phyloP scores from a whole-genome alignment of 305 asterid species.

The Lippia alba region DNA sequence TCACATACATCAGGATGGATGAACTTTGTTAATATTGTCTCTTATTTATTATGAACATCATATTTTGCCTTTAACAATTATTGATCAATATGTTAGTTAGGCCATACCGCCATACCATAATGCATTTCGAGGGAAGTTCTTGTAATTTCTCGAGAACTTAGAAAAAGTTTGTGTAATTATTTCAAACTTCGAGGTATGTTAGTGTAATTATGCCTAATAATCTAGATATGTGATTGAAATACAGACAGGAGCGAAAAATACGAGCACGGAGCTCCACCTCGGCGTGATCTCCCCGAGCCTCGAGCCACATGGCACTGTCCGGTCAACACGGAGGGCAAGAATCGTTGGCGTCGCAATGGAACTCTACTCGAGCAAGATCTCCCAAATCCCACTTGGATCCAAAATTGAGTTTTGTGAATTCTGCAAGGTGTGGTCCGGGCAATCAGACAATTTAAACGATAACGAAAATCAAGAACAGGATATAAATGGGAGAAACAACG shows the following conservation, averaged over 20 bases:
- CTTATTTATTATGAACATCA: too few relatives aligned
- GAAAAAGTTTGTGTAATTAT: too few relatives aligned
- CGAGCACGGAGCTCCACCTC: slow-evolving; percentile 65
- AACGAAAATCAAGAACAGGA: not conserved
- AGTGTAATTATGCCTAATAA: too few relatives aligned
- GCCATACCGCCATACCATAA: too few relatives aligned
- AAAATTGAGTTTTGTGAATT: slow-evolving; percentile 80
- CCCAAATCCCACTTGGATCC: slow-evolving; percentile 62
- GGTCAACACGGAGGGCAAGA: slow-evolving; percentile 70
- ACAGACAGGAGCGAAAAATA: slow-evolving; percentile 41
- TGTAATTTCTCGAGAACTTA: too few relatives aligned
- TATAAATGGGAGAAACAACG: slow-evolving; percentile 9
- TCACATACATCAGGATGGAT: too few relatives aligned
- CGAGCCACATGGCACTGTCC: slow-evolving; percentile 72
- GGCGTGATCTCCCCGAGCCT: slow-evolving; percentile 67
- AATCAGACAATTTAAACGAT: not conserved
- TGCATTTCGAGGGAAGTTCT: too few relatives aligned
- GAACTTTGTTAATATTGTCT: too few relatives aligned
- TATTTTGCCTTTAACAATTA: too few relatives aligned
- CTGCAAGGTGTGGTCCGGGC: slow-evolving; percentile 70
- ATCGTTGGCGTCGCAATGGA: slow-evolving; percentile 85
- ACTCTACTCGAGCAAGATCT: slow-evolving; percentile 54
- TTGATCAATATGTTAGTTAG: too few relatives aligned
- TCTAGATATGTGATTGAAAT: too few relatives aligned
- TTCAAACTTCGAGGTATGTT: too few relatives aligned